Percentiles rank a stretch among this genome's conserved stretches.
Evolutionary conservation across 257 asterid species (phyloP).

Genomic region (Nicotiana tomentosiformis): DNA sequence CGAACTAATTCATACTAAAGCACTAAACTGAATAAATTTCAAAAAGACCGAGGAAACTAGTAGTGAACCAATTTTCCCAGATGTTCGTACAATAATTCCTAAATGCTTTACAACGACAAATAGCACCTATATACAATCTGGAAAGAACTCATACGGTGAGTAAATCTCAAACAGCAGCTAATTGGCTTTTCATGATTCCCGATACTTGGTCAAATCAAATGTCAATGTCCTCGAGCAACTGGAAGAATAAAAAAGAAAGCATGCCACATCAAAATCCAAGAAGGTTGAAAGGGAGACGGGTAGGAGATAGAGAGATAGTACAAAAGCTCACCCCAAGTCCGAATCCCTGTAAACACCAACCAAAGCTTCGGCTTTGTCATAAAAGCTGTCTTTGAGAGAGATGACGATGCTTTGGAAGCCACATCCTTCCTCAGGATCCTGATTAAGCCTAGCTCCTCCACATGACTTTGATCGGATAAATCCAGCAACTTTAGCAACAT

Average conservation of each 20-base stretch:
- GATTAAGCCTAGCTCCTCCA: constrained; percentile 49
- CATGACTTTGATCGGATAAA: constrained; percentile 89
- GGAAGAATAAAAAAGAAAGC: constrained; percentile 5
- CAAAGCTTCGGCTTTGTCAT: constrained; percentile 96
- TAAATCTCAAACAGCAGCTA: not conserved
- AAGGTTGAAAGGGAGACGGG: not conserved
- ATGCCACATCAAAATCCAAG: not conserved
- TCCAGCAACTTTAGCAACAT: constrained; percentile 97
- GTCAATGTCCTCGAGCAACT: constrained; percentile 91
- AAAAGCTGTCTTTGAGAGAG: constrained; percentile 88
- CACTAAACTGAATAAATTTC: not conserved
- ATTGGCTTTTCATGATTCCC: constrained; percentile 36
- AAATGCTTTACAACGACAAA: not conserved
- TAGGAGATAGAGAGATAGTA: not conserved
- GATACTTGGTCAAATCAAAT: constrained; percentile 69
- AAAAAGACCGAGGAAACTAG: not conserved
- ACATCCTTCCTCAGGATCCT: constrained; percentile 50
- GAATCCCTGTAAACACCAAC: constrained; percentile 96
- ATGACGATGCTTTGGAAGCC: constrained; percentile 97
- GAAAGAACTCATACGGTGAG: not conserved
- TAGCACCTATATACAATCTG: not conserved
- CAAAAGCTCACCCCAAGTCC: constrained; percentile 55
- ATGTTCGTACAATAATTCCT: not conserved
- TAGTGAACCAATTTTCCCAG: not conserved
- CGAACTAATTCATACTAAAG: not conserved